phyloP scores from a whole-genome alignment of 306 rosid species.

The Vigna angularis region DNA sequence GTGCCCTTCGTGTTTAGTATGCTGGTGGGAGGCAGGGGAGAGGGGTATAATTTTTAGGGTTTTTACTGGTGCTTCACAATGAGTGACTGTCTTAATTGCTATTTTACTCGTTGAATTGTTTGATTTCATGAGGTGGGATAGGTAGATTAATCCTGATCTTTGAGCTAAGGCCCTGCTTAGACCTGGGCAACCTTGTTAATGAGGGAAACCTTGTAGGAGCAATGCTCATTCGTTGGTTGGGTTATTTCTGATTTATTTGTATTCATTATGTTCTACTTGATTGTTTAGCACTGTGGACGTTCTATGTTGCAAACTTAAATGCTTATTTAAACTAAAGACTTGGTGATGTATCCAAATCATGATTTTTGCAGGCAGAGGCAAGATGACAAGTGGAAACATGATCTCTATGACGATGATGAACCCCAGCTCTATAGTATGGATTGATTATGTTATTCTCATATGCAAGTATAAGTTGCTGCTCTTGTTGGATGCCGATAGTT shows the following conservation, averaged over 20 bases:
- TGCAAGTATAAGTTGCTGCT: slow-evolving; percentile 42
- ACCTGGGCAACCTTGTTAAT: not conserved
- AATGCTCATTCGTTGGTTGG: not conserved
- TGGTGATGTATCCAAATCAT: slow-evolving; percentile 18
- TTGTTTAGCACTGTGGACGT: not conserved
- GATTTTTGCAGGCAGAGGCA: slow-evolving; percentile 69
- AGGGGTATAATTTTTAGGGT: not conserved
- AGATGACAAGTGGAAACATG: slow-evolving; percentile 90
- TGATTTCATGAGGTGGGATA: not conserved
- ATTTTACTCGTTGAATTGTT: not conserved
- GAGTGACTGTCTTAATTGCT: not conserved
- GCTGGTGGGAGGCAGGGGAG: not conserved
- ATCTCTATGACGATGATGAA: slow-evolving; percentile 63
- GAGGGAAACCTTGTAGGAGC: not conserved
- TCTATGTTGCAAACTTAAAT: slow-evolving; percentile 23
- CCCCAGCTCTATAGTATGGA: slow-evolving; percentile 66
- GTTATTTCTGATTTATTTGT: not conserved
- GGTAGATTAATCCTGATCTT: not conserved
- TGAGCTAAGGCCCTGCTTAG: not conserved
- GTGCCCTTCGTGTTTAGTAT: not conserved
- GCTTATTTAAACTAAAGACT: slow-evolving; percentile 16
- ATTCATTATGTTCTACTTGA: slow-evolving; percentile 14
- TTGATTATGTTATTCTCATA: slow-evolving; percentile 41
- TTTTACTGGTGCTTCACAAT: not conserved
- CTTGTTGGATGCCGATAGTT: slow-evolving; percentile 46